phyloP scores from a whole-genome alignment of 2,329 filamentous ascomycete species.

The Emericellopsis atlantica region DNA sequence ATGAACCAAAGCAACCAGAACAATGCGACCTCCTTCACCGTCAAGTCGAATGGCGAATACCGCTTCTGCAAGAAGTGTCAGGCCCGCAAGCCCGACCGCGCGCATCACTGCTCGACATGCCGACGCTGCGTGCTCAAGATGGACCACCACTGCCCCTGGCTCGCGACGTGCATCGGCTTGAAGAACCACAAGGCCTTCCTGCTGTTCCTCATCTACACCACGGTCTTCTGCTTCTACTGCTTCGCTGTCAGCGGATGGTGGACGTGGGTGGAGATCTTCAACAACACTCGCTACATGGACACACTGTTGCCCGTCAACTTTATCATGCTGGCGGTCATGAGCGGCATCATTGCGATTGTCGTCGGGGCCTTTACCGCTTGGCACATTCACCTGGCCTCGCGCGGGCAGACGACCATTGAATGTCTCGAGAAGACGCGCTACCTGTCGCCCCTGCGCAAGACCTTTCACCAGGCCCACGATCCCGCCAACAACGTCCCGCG shows the following conservation, averaged over 20 bases:
- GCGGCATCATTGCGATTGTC: conserved; percentile 84
- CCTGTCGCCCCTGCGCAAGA: conserved; percentile 62
- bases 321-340: conserved; percentile 73
- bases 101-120: conserved; percentile 95
- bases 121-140: conserved; percentile 93
- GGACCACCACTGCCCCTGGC: conserved; percentile 98
- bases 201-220: conserved; percentile 82
- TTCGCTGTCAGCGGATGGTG: conserved; percentile 69
- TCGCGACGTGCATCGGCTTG: conserved; percentile 88
- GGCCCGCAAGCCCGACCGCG: conserved; percentile 83
- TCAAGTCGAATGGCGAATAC: conserved; percentile 77
- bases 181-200: conserved; percentile 94
- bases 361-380: conserved; percentile 81
- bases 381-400: conserved; percentile 73
- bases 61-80: conserved; percentile 98
- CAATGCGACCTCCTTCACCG: conserved; percentile 65
- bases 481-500: conserved; percentile 35
- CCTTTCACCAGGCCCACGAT: conserved; percentile 51
- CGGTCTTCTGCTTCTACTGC: conserved; percentile 69
- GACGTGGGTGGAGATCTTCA: conserved; percentile 75
- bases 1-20: conserved; percentile 49
- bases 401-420: conserved; percentile 88
- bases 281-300: conserved; percentile 57
- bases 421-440: conserved; percentile 94
- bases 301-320: conserved; percentile 80